Evolutionary conservation across 306 rosid genomes (phyloP).

Genomic region (Corylus americana): DNA sequence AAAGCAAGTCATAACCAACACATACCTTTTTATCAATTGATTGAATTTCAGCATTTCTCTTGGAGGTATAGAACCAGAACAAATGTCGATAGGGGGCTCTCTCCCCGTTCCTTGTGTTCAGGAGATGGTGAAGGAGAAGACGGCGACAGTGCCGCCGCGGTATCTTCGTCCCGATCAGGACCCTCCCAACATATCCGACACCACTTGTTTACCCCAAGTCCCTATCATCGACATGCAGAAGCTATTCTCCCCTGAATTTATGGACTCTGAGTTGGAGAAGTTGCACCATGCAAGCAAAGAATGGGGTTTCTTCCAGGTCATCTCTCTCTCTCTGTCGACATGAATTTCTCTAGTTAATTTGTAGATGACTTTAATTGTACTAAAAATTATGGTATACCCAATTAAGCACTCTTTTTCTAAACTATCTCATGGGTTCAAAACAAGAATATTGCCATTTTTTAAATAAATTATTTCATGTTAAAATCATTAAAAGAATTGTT

Average conservation of each 20-base stretch:
- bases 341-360: too few relatives aligned
- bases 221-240: constrained; percentile 46
- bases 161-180: constrained; percentile 45
- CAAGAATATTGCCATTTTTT: too few relatives aligned
- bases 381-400: too few relatives aligned
- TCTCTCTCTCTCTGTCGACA: too few relatives aligned
- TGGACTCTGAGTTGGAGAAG: constrained; percentile 33
- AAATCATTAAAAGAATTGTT: too few relatives aligned
- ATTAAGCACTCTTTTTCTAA: too few relatives aligned
- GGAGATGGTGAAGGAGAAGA: constrained; percentile 28
- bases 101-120: constrained; percentile 32
- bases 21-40: too few relatives aligned
- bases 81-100: neutral
- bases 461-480: too few relatives aligned
- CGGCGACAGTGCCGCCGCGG: constrained; percentile 31
- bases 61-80: neutral
- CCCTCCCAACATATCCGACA: constrained; percentile 12
- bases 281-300: constrained; percentile 48
- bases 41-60: too few relatives aligned
- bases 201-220: constrained; percentile 27
- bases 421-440: too few relatives aligned
- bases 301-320: constrained; percentile 59
- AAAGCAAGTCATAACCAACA: too few relatives aligned
- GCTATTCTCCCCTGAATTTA: constrained; percentile 26
- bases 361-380: too few relatives aligned